These are phyloP conservation scores for Suhomyces bribrorum DNA, from an alignment of 1,139 yeast genomes.

Conservation along the genomic window DNA sequence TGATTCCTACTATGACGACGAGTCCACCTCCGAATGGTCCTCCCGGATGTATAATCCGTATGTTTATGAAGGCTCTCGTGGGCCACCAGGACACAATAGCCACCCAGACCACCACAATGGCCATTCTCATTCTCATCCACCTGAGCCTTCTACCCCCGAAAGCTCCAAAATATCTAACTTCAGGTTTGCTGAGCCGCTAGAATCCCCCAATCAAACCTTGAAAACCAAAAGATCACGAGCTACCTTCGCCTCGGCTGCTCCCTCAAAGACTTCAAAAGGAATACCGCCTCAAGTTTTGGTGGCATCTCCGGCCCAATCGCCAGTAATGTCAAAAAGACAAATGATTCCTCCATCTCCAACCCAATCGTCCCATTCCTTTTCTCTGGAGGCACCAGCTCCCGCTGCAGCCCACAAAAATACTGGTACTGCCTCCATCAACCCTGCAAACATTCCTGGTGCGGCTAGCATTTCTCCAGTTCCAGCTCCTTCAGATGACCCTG, in stretches of 20 bases:
- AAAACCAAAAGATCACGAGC: conserved; percentile 7
- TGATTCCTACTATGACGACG: conserved; percentile 3
- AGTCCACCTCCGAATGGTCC: conserved; percentile 6
- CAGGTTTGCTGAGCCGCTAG: conserved; percentile 4
- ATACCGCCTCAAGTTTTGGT: background rate
- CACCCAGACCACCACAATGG: background rate
- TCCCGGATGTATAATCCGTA: conserved; percentile 6
- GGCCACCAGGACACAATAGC: background rate
- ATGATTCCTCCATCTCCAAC: conserved; percentile 7
- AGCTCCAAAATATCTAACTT: conserved; percentile 1
- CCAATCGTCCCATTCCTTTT: background rate
- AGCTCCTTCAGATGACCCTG: conserved; percentile 24
- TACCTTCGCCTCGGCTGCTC: conserved; percentile 5
- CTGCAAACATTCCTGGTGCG: background rate
- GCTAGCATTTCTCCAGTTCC: background rate
- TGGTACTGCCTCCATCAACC: background rate
- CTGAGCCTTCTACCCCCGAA: conserved; percentile 3
- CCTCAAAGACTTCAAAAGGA: background rate
- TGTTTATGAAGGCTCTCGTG: background rate
- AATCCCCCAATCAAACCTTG: conserved; percentile 1
- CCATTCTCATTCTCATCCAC: background rate
- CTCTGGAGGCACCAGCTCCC: background rate
- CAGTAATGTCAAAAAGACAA: conserved; percentile 1
- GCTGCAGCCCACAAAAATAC: background rate
- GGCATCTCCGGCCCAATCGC: conserved; percentile 4